These are phyloP conservation scores for Pittosporum tobira DNA, from an alignment of 129 eudicot species.

Conservation along the genomic window DNA sequence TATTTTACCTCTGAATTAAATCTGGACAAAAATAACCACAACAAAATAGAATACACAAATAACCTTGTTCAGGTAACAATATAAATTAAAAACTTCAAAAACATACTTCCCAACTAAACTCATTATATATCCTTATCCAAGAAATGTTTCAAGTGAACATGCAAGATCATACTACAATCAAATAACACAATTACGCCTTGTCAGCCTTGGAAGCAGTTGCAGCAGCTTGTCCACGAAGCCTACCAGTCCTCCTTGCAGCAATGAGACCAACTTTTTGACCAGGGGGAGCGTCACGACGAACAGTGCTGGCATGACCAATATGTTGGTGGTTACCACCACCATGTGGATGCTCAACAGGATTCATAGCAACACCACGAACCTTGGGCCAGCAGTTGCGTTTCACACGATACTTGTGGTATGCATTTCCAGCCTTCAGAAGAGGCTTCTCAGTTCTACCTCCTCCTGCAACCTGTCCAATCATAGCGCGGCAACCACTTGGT, in stretches of 20 bases:
- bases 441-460: slow-evolving; percentile 98
- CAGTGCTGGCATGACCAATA: slow-evolving; percentile 92
- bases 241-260: slow-evolving; percentile 92
- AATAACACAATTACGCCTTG: slow-evolving; percentile 36
- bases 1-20: no score
- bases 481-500: slow-evolving; percentile 84
- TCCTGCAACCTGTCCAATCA: slow-evolving; percentile 95
- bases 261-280: slow-evolving; percentile 95
- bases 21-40: no score
- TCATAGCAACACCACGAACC: slow-evolving; percentile 99
- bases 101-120: slow-evolving; percentile 18
- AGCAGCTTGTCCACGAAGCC: slow-evolving; percentile 87
- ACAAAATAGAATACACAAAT: no score
- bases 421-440: slow-evolving; percentile 77
- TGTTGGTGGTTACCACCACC: slow-evolving; percentile 99
- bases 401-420: slow-evolving; percentile 85
- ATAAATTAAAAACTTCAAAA: no score
- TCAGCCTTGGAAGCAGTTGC: slow-evolving; percentile 75
- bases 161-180: slow-evolving; percentile 12
- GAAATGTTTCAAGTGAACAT: slow-evolving; percentile 11
- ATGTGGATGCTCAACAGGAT: slow-evolving; percentile 97
- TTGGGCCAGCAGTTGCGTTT: slow-evolving; percentile 98
- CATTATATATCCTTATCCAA: slow-evolving; percentile 19
- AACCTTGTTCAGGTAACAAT: no score
- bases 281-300: slow-evolving; percentile 93